Conservation (phyloP, 1,139 yeast genomes). For the Sugiyamaella sp. region DNA sequence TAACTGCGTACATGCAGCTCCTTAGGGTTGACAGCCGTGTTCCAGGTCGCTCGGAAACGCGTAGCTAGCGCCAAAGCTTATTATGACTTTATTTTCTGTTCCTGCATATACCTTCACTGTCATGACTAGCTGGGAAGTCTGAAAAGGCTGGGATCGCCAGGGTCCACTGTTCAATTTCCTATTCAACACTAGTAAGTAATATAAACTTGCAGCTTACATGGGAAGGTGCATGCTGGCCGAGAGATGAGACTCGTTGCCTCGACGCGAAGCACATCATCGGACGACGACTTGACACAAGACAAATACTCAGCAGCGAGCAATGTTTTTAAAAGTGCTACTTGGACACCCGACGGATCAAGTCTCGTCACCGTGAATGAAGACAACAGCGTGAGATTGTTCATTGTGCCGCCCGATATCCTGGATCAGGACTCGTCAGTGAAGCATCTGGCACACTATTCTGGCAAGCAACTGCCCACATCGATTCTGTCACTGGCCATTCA, state of each 20-base stretch:
- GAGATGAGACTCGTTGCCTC: conserved; percentile 16
- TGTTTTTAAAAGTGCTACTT: conserved; percentile 27
- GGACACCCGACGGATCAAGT: conserved; percentile 42
- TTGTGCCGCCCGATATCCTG: conserved; percentile 37
- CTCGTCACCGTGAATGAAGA: conserved; percentile 39
- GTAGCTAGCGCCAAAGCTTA: background rate
- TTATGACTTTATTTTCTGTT: background rate
- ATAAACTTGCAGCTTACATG: conserved; percentile 12
- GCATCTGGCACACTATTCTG: conserved; percentile 33
- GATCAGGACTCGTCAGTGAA: conserved; percentile 19
- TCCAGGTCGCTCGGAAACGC: background rate
- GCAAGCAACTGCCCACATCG: conserved; percentile 32
- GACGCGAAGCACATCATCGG: conserved; percentile 1
- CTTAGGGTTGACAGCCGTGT: conserved; percentile 16
- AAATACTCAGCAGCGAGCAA: background rate
- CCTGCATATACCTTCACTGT: no score
- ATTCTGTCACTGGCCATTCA: conserved; percentile 33
- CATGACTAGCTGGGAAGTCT: background rate
- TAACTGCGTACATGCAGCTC: background rate
- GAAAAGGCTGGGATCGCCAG: conserved; percentile 4
- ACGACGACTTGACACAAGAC: background rate
- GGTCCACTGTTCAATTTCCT: background rate
- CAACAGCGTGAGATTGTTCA: conserved; percentile 36
- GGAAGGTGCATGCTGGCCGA: background rate
- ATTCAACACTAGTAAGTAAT: background rate